phyloP scores from a whole-genome alignment of 495 filamentous ascomycete genomes.

The Penicillium coffeae region DNA sequence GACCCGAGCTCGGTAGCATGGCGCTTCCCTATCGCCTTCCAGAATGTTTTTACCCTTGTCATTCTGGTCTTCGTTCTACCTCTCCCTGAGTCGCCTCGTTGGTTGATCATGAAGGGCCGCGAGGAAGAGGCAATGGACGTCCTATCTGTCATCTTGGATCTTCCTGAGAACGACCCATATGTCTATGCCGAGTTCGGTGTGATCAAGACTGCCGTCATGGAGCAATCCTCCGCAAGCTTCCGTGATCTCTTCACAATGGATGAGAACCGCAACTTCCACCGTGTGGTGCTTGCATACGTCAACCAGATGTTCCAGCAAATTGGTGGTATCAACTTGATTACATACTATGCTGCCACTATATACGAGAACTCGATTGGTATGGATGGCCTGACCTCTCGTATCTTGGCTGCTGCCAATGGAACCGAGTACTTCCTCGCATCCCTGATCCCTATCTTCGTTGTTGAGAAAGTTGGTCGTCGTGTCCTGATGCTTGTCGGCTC shows the following conservation, averaged over 20 bases:
- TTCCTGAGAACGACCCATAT: constrained; percentile 31
- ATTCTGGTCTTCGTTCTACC: constrained; percentile 30
- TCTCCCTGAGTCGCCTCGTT: constrained; percentile 41
- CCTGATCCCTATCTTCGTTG: constrained; percentile 64
- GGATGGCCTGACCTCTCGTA: constrained; percentile 53
- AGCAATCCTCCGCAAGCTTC: constrained; percentile 61
- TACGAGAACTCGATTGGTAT: constrained; percentile 58
- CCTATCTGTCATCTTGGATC: constrained; percentile 25
- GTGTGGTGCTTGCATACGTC: constrained; percentile 65
- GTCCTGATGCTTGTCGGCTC: constrained; percentile 69
- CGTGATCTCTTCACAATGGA: constrained; percentile 67
- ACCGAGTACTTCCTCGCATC: constrained; percentile 74
- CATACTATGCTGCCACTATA: constrained; percentile 67
- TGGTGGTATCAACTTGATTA: constrained; percentile 70
- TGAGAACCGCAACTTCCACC: constrained; percentile 70
- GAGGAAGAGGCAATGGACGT: constrained; percentile 35
- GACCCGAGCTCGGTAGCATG: constrained; percentile 30
- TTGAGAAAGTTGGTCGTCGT: constrained; percentile 65
- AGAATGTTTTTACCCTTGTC: constrained; percentile 32
- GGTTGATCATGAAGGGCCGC: constrained; percentile 39
- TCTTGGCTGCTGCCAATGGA: constrained; percentile 67
- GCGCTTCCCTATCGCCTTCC: constrained; percentile 38
- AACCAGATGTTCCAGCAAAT: constrained; percentile 79
- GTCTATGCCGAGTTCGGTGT: constrained; percentile 61
- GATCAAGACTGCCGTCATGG: constrained; percentile 71